Conservation (phyloP, 2,329 filamentous ascomycete species). For the Trichoderma endophyticum region DNA sequence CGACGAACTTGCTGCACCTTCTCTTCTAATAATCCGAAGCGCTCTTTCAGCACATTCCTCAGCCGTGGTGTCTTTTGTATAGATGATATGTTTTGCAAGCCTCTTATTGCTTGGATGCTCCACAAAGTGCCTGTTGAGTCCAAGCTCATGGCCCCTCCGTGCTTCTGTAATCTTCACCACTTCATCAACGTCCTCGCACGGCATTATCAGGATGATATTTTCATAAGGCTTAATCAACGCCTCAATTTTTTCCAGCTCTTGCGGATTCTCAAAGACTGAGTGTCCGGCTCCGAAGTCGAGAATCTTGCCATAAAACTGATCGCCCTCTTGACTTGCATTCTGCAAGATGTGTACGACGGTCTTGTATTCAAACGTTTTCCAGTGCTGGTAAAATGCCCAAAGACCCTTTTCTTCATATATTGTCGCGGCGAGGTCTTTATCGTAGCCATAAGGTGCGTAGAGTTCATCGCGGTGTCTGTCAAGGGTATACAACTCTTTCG, state of each 20-base stretch:
- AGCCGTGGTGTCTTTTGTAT: neutral
- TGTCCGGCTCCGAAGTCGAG: conserved; percentile 19
- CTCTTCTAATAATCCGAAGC: neutral
- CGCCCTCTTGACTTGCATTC: neutral
- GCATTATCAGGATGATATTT: conserved; percentile 8
- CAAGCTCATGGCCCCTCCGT: neutral
- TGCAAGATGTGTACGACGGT: neutral
- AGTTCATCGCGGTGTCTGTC: conserved; percentile 18
- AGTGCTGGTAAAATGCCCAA: neutral
- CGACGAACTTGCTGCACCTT: too few relatives aligned
- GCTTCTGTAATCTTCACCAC: conserved; percentile 11
- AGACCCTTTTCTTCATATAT: neutral
- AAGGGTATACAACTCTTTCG: conserved; percentile 13
- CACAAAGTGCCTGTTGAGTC: conserved; percentile 14
- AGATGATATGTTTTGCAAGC: conserved; percentile 10
- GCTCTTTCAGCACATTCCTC: conserved; percentile 1
- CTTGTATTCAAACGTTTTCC: conserved; percentile 3
- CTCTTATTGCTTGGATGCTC: conserved; percentile 14
- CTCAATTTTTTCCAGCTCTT: neutral
- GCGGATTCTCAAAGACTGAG: conserved; percentile 12
- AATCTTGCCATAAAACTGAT: conserved; percentile 11
- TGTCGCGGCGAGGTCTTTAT: neutral
- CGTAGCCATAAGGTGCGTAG: conserved; percentile 17
- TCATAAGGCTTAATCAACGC: neutral
- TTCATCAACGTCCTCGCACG: conserved; percentile 10